Conservation (phyloP, 805 yeast species). For the Kuraishia molischiana region DNA sequence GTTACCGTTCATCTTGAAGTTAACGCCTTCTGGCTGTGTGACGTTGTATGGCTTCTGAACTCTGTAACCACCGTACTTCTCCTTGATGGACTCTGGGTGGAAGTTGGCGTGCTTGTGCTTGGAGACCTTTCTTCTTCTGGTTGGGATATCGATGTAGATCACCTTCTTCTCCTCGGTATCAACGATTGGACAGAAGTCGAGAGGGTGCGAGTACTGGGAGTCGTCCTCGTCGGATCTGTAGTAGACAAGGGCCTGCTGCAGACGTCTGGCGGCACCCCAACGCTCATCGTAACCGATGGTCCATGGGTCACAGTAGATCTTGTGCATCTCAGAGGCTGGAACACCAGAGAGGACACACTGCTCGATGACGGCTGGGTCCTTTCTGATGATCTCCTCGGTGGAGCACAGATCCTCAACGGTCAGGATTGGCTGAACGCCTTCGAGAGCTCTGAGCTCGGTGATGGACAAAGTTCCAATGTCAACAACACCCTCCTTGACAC, state of each 20-base stretch:
- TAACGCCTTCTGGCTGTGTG: constrained; percentile 77
- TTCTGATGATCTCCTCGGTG: constrained; percentile 58
- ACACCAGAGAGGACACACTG: constrained; percentile 67
- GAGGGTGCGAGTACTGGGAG: constrained; percentile 57
- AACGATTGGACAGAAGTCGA: constrained; percentile 76
- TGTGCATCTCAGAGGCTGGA: constrained; percentile 50
- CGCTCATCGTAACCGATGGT: constrained; percentile 56
- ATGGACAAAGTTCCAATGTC: constrained; percentile 41
- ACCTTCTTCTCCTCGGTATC: constrained; percentile 65
- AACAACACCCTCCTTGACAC: constrained; percentile 64
- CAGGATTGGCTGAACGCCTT: constrained; percentile 66
- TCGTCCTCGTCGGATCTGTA: constrained; percentile 71
- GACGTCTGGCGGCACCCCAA: constrained; percentile 67
- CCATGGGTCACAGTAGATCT: constrained; percentile 60
- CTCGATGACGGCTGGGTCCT: constrained; percentile 61
- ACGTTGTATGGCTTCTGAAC: constrained; percentile 56
- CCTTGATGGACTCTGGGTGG: constrained; percentile 55
- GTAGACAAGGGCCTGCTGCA: constrained; percentile 76
- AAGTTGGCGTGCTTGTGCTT: constrained; percentile 61
- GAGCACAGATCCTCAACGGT: constrained; percentile 56
- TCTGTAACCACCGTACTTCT: constrained; percentile 57
- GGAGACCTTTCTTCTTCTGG: constrained; percentile 62
- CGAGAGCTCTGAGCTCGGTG: constrained; percentile 34
- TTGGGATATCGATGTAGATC: constrained; percentile 66
- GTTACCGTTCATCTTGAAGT: constrained; percentile 62